Evolutionary conservation across 148 eudicot genomes (phyloP), one percentile per base, ranked within the genome.

Genomic region (Rheum nobile): DNA sequence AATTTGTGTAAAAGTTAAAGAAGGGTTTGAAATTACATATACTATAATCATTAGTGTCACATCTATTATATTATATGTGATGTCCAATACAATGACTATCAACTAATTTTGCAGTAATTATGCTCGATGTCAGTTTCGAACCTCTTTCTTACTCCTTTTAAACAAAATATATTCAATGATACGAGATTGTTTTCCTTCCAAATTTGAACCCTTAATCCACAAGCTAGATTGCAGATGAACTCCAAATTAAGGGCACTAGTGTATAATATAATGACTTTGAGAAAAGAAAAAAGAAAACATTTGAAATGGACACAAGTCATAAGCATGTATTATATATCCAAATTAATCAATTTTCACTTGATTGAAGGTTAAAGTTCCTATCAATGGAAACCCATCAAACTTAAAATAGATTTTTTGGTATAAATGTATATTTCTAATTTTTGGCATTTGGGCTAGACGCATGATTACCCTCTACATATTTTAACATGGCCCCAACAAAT

Each of bases 391-490:
- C 41, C 39, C 39, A 65, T 65, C 70, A 65, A 65, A 65, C 6
- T 13, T 61, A 50, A n/a, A 22, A 7, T 8, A 59, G 17, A 57
- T 24, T 29, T 32, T 14, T 28, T 31, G 3, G 32, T 65, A 17
- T 34, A 2, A 17, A 34, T 2, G 39, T 65, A 32, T 65, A 9
- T 34, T 17, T 6, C 14, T 10, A 26, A 32, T 3, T 14, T 32
- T 65, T 34, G 70, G 41, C 22, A 65, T 65, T 65, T 31, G 70
- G n/a, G 8, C 32, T 17, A 32, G 70, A 32, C 11, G 1, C 39
- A 65, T 65, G 70, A 65, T 65, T 65, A 65, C 70, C 70, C 12
- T 65, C 14, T 65, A 28, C 70, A 65, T 65, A 65, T 65, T 65
- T 32, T 65, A 65, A 28, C 38, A n/a, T n/a, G n/a, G n/a, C 21